Evolutionary conservation across 78 protist species (phyloP).

Genomic region (Isochrysis galbana): DNA sequence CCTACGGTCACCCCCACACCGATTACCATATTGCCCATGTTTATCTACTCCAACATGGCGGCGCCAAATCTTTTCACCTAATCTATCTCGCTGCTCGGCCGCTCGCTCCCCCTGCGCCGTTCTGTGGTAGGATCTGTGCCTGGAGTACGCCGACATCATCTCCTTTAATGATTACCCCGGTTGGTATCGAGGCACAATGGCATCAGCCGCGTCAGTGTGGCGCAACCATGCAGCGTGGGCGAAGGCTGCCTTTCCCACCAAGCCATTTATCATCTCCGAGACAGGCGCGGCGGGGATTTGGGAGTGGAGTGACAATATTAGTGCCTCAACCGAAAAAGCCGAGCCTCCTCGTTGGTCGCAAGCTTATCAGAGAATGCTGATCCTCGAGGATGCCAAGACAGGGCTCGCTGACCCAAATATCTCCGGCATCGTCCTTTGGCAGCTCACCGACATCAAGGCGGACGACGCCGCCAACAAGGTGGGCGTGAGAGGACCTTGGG

Average conservation of each 20-base stretch:
- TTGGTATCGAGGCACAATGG: neutral
- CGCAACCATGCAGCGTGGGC: neutral
- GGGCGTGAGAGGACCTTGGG: neutral
- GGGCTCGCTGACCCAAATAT: neutral
- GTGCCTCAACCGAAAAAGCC: neutral
- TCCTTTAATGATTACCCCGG: constrained; percentile 23
- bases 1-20: too few species aligned
- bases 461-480: neutral
- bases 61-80: too few species aligned
- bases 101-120: too few species aligned
- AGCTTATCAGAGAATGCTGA: constrained; percentile 28
- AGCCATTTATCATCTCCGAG: constrained; percentile 48
- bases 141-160: neutral
- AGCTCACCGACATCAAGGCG: neutral
- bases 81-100: too few species aligned
- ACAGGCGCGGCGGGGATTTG: constrained; percentile 56
- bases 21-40: too few species aligned
- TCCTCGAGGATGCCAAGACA: neutral
- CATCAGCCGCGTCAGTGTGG: neutral
- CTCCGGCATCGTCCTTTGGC: constrained; percentile 17
- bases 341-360: too few species aligned
- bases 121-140: too few species aligned
- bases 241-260: neutral
- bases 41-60: too few species aligned
- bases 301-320: constrained; percentile 35